Conservation (phyloP, 495 filamentous ascomycete species). For the Neurospora terricola region DNA sequence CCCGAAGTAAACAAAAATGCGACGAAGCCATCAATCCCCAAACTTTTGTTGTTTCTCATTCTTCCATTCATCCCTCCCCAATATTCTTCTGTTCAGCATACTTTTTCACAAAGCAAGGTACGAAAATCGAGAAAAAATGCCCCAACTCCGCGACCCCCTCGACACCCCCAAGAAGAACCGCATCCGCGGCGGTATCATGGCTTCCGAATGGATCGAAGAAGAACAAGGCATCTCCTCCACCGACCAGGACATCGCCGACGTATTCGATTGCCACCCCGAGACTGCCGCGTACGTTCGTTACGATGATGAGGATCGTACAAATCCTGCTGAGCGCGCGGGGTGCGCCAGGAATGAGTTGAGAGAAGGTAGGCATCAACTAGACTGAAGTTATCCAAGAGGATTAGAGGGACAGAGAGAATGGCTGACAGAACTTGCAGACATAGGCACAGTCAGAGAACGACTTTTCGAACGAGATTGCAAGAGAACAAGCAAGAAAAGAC, state of each 20-base stretch:
- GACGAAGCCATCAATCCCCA: neutral
- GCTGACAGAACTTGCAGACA: neutral
- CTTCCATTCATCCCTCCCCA: too few species aligned
- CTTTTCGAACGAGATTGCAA: neutral
- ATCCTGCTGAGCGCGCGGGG: too few species aligned
- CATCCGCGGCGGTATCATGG: neutral
- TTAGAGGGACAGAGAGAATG: too few species aligned
- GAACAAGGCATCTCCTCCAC: neutral
- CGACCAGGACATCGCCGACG: neutral
- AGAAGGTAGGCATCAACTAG: neutral
- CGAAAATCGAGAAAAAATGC: too few species aligned
- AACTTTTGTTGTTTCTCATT: too few species aligned
- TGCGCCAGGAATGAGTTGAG: neutral
- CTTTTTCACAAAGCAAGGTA: too few species aligned
- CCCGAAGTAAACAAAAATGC: neutral
- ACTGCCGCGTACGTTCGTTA: neutral
- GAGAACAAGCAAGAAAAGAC: neutral
- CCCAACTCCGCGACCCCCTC: neutral
- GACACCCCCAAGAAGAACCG: neutral
- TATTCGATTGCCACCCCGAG: neutral
- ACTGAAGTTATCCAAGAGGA: too few species aligned
- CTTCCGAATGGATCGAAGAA: neutral
- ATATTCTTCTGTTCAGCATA: too few species aligned
- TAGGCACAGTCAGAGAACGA: neutral
- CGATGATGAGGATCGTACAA: neutral